Conservation (phyloP, 2,329 filamentous ascomycete species). For the Apiospora pterosperma region DNA sequence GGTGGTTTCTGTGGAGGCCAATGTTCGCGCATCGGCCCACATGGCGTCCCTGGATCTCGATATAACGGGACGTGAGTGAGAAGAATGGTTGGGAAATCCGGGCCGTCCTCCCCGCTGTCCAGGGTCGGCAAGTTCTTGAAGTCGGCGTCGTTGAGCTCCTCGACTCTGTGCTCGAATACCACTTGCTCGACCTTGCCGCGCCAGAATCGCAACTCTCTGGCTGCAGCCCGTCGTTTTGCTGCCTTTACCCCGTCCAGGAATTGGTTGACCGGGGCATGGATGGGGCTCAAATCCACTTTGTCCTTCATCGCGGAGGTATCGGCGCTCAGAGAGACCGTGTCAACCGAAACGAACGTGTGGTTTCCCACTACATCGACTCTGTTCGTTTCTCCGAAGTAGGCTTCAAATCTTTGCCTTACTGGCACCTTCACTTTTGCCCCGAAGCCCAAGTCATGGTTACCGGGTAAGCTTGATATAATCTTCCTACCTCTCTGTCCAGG, state of each 20-base stretch:
- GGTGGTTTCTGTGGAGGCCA: constrained; percentile 68
- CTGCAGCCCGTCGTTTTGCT: constrained; percentile 64
- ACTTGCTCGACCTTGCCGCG: constrained; percentile 56
- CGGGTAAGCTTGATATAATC: constrained; percentile 80
- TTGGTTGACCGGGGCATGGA: constrained; percentile 73
- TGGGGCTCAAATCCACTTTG: constrained; percentile 50
- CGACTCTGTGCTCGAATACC: constrained; percentile 54
- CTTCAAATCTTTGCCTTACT: constrained; percentile 78
- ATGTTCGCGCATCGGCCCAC: constrained; percentile 80
- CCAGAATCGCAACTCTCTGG: constrained; percentile 64
- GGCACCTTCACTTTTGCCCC: constrained; percentile 77
- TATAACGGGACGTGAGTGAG: constrained; percentile 91
- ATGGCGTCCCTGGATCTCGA: constrained; percentile 76
- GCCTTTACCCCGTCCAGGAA: constrained; percentile 69
- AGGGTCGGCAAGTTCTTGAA: constrained; percentile 35
- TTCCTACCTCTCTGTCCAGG: constrained; percentile 66
- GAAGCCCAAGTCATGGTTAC: constrained; percentile 94
- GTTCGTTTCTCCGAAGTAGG: constrained; percentile 90
- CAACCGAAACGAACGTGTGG: constrained; percentile 90
- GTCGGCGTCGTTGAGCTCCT: constrained; percentile 52
- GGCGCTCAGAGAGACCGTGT: constrained; percentile 84
- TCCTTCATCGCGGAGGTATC: constrained; percentile 49
- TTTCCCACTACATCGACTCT: constrained; percentile 89
- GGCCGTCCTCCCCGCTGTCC: constrained; percentile 39
- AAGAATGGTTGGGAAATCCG: constrained; percentile 80